phyloP scores from a whole-genome alignment of 129 eudicot genomes.

The Lactuca saligna region DNA sequence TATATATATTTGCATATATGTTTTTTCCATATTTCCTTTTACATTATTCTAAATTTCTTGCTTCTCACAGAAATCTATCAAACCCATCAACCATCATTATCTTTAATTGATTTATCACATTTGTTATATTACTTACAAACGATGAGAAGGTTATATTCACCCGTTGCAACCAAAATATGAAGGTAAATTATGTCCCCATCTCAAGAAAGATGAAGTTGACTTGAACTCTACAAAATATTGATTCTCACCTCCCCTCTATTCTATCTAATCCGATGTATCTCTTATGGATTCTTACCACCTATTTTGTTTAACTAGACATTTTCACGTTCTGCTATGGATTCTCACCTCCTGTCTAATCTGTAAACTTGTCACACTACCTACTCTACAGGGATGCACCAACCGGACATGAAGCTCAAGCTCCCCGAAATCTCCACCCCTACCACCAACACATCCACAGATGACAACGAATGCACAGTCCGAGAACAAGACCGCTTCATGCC shows the following conservation, averaged over 20 bases:
- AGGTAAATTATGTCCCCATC: too few relatives aligned
- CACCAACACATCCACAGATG: slow-evolving; percentile 39
- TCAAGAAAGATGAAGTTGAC: too few relatives aligned
- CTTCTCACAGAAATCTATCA: too few relatives aligned
- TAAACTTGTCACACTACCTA: not conserved
- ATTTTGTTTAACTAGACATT: too few relatives aligned
- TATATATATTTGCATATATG: too few relatives aligned
- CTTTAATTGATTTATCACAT: not conserved
- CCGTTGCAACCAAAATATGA: too few relatives aligned
- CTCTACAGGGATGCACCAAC: slow-evolving; percentile 26
- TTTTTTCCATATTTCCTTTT: not conserved
- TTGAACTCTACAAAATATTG: too few relatives aligned
- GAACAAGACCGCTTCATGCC: slow-evolving; percentile 99
- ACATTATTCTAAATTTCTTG: not conserved
- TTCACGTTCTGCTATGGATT: too few relatives aligned
- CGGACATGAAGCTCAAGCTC: slow-evolving; percentile 32
- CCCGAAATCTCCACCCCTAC: slow-evolving; percentile 37
- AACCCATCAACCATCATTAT: not conserved
- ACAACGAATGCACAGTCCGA: slow-evolving; percentile 69
- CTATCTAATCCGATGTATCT: too few relatives aligned
- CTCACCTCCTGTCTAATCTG: not conserved
- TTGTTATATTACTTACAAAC: not conserved
- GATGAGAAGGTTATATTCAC: too few relatives aligned
- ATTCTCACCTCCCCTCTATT: too few relatives aligned
- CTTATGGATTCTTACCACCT: not conserved